Base-by-base conservation (phyloP, 1,284 basidiomycete genomes). In the Abortiporus biennis region DNA sequence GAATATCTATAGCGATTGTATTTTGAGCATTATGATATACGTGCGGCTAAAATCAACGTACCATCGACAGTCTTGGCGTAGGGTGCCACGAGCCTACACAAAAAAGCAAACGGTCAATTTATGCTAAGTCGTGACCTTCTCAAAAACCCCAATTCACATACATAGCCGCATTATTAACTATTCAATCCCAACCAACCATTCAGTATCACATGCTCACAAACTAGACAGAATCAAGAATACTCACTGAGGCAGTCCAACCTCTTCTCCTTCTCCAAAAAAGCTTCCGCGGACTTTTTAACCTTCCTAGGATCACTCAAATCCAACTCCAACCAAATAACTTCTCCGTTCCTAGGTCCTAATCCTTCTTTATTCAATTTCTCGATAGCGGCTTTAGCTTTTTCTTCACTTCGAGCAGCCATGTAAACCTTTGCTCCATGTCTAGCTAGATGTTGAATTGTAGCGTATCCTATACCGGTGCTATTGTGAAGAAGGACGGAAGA, bases 141-240 rank as follows among this genome's bases (percentile, higher is more conserved):
- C 9, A 21, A 20, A 2, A 12, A 35, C 25, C 45, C 13, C n/a
- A 21, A 19, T n/a, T 6, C 3, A 47, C 68, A 39, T 47, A 75
- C 73, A 66, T 41, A 0, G 65, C 73, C 47, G 74, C 76, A 47
- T 79, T 77, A 48, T 77, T 72, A 32, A 79, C 74, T 6, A 38
- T 17, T 4, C 20, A 6, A 36, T n/a, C n/a, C 52, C 9, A 74
- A n/a, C 8, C 27, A 29, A 29, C 27, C 9, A 29, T 29, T n/a
- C 8, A 29, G 9, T 29, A 29, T 29, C 27, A 29, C n/a, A n/a
- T n/a, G n/a, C n/a, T 9, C 27, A 29, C 27, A 29, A 29, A n/a
- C 21, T 16, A 36, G 9, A 43, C 25, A 27, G 3, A 5, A 19
- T 32, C 34, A n/a, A n/a, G 19, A 22, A 34, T n/a, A 16, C 53